Evolutionary conservation across 2,329 filamentous ascomycete species (phyloP), one percentile per base, ranked within the genome.

Genomic region (Rhytidhysteron rufulum): DNA sequence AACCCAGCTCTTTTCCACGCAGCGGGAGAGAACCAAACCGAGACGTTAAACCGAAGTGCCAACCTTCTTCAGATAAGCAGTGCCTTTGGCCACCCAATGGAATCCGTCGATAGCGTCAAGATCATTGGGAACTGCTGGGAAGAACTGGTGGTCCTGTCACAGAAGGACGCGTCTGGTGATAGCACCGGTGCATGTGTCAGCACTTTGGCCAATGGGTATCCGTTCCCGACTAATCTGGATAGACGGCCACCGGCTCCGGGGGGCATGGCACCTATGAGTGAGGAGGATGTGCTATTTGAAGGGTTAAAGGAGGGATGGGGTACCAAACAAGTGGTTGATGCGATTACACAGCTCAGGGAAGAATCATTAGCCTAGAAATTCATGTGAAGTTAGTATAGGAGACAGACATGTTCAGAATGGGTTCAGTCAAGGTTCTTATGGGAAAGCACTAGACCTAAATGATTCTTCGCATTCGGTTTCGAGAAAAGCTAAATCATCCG

Each of bases 11-110:
- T 83, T 0, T 78, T 82, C 45, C 80, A 84, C 53, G 80, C 79
- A 1, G 80, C 80, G 0, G 80, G 80, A 0, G 70, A 73, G 47
- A 84, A 83, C 50, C 67, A 65, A 5, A 68, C 65, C 2, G 54
- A 57, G 7, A 66, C 68, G 15, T 63, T 82, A 19, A 57, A 75
- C 18, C 70, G 80, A 2, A 72, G 71, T 21, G 79, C 78, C n/a
- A 83, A 83, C 53, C 57, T 84, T 8, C 49, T 83, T 25, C 80
- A 84, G 57, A 70, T 83, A 21, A 80, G 75, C 46, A 76, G 73
- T 44, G 78, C 79, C 0, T 79, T 83, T 51, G 80, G 79, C 0
- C 82, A 80, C 53, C 68, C 79, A 0, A 85, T 84, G 79, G 80
- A 84, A 62, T 71, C 54, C 1, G 67, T 83, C 8, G 76, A 83